Percentiles rank a stretch among this genome's conserved stretches.
These are phyloP conservation scores for Cladosporium sp. DNA, from an alignment of 2,329 filamentous ascomycete species.

Conservation along the genomic window DNA sequence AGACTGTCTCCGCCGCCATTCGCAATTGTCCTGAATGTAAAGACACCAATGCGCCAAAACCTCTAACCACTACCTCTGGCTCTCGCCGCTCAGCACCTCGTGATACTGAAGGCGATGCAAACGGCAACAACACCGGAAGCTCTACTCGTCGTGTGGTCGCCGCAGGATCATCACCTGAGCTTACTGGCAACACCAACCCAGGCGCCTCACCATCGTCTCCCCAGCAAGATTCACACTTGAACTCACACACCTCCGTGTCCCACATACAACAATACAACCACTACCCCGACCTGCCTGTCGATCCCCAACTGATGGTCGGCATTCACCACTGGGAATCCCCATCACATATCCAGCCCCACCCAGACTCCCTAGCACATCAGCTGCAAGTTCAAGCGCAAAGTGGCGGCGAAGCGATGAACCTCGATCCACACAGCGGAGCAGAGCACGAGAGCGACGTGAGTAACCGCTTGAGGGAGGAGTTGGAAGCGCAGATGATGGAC, in stretches of 20 bases:
- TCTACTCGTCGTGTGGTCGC: slow-evolving; percentile 6
- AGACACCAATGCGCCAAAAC: slow-evolving; percentile 57
- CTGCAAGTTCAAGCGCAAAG: slow-evolving; percentile 5
- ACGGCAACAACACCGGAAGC: slow-evolving; percentile 5
- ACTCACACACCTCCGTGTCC: slow-evolving; percentile 29
- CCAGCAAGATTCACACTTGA: slow-evolving; percentile 28
- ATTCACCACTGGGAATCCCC: slow-evolving; percentile 24
- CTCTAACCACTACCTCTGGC: background rate
- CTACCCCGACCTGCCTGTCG: slow-evolving; percentile 53
- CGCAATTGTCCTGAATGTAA: slow-evolving; percentile 88
- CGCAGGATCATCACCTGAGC: slow-evolving; percentile 3
- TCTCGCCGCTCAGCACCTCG: slow-evolving; percentile 3
- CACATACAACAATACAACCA: slow-evolving; percentile 34
- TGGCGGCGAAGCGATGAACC: slow-evolving; percentile 6
- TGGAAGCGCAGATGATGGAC: slow-evolving; percentile 19
- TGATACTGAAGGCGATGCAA: background rate
- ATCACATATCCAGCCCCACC: background rate
- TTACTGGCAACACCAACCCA: slow-evolving; percentile 1
- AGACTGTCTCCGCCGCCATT: slow-evolving; percentile 92
- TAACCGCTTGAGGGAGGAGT: slow-evolving; percentile 22
- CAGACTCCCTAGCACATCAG: slow-evolving; percentile 1
- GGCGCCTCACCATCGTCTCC: slow-evolving; percentile 1
- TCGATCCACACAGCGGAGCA: slow-evolving; percentile 2
- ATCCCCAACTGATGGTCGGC: slow-evolving; percentile 55
- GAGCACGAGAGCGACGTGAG: slow-evolving; percentile 19